Conservation (phyloP, 1,139 yeast species). For the Candida sanyaensis region DNA sequence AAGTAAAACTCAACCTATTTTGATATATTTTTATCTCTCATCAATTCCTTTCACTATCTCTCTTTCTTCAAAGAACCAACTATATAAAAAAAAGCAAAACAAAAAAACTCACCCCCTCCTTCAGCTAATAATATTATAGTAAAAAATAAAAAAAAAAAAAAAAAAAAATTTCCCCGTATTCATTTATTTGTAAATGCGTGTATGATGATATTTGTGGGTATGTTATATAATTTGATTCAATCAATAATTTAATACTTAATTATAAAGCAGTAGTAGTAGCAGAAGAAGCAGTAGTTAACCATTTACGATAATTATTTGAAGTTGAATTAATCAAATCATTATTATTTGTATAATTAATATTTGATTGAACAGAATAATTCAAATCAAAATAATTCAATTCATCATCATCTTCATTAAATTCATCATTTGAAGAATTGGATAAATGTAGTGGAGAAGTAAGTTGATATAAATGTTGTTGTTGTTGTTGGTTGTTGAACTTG, state of each 20-base stretch:
- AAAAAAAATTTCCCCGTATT: background rate
- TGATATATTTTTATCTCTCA: too few relatives aligned
- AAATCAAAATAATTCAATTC: constrained; percentile 37
- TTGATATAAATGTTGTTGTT: too few relatives aligned
- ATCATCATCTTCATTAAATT: constrained; percentile 12
- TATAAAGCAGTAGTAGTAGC: constrained; percentile 1
- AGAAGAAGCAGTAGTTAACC: constrained; percentile 25
- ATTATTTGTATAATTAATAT: constrained; percentile 19
- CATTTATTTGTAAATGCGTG: background rate
- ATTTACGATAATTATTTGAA: constrained; percentile 45
- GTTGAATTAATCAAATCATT: constrained; percentile 27
- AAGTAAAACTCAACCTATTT: too few relatives aligned
- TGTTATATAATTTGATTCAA: too few relatives aligned
- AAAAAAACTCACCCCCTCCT: too few relatives aligned
- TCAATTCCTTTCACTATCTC: too few relatives aligned
- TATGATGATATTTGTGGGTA: too few relatives aligned
- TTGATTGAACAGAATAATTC: constrained; percentile 32
- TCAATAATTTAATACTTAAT: too few relatives aligned
- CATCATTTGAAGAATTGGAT: constrained; percentile 1
- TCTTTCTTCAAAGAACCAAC: too few relatives aligned
- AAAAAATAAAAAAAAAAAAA: background rate
- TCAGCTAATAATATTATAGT: background rate
- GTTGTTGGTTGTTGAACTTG: too few relatives aligned
- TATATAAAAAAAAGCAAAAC: too few relatives aligned
- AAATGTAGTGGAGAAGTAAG: constrained; percentile 2